phyloP scores from a whole-genome alignment of 345 rosid genomes.

The Gossypium bickii region DNA sequence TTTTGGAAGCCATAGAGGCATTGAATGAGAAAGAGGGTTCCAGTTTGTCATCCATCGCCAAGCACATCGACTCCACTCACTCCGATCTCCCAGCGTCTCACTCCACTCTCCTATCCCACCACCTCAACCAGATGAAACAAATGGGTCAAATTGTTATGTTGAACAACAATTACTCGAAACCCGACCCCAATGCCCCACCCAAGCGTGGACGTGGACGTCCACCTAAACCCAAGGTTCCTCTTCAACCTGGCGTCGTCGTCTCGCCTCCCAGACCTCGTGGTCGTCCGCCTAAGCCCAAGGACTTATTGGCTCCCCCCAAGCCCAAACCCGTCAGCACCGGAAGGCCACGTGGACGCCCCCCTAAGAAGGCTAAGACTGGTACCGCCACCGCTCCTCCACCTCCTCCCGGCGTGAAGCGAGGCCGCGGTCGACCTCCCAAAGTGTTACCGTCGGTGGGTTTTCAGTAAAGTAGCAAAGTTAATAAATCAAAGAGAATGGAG shows the following conservation, averaged over 20 bases:
- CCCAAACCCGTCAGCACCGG: slow-evolving; percentile 32
- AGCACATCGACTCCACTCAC: slow-evolving; percentile 56
- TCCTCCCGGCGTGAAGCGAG: slow-evolving; percentile 36
- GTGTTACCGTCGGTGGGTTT: slow-evolving; percentile 63
- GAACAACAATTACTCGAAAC: slow-evolving; percentile 80
- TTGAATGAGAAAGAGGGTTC: slow-evolving; percentile 48
- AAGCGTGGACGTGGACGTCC: slow-evolving; percentile 97
- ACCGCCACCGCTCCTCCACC: slow-evolving; percentile 7
- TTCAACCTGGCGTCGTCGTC: slow-evolving; percentile 24
- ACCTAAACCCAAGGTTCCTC: slow-evolving; percentile 53
- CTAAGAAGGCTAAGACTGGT: slow-evolving; percentile 46
- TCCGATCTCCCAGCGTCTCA: slow-evolving; percentile 56
- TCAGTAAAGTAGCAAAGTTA: slow-evolving; percentile 8
- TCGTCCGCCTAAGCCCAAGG: slow-evolving; percentile 65
- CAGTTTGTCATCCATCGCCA: slow-evolving; percentile 53
- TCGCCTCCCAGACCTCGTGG: slow-evolving; percentile 67
- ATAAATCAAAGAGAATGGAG: neutral
- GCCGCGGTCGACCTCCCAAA: slow-evolving; percentile 90
- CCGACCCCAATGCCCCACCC: slow-evolving; percentile 62
- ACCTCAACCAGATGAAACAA: slow-evolving; percentile 62
- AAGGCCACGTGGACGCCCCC: slow-evolving; percentile 69
- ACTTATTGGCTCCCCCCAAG: slow-evolving; percentile 35
- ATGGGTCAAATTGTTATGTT: slow-evolving; percentile 53
- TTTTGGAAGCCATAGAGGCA: slow-evolving; percentile 69
- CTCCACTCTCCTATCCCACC: slow-evolving; percentile 51